Base-by-base conservation (phyloP, 306 rosid genomes). In the Purshia tridentata region DNA sequence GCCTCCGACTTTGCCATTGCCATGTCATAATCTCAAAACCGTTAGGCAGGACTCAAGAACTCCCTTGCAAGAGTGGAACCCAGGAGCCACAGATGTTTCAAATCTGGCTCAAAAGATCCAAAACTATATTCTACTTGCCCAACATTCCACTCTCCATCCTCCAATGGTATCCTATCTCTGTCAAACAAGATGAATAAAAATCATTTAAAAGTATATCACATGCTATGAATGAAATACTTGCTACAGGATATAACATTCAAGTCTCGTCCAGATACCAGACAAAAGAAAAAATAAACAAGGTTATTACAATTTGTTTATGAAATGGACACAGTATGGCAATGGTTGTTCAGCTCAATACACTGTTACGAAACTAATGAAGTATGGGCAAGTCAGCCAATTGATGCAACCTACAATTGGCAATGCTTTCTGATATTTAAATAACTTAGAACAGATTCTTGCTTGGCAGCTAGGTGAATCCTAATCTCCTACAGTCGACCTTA, bases 61-160 rank as follows among this genome's bases (percentile, higher is more conserved):
- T 84, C 87, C 89, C 81, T 84, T 86, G 86, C 85, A 89, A 82
- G 81, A 79, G 69, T 87, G 71, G 68, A 84, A 84, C 73, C 94
- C 90, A 20, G 88, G 94, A 85, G 96, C 90, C 96, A 91, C 87
- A 35, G 52, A 62, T 66, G 69, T 76, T 81, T 76, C 79, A 63
- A 80, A 75, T 83, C 58, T 74, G 72, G 72, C 76, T 73, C 59
- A 67, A 19, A 51, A 39, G 67, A 42, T 53, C 76, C 50, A 65
- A 8, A 77, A 63, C 60, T 72, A 54, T 65, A 59, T 41, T 69
- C 59, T 13, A 69, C 65, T 72, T 72, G 67, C 79, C 58, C 69
- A 66, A 44, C 63, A 64, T 53, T 86, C 70, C 48, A 53, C 80
- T 59, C 47, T 29, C 75, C 78, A 29, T 65, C 42, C 71, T 60